Evolutionary conservation across 352 stramenopile genomes (phyloP).

Genomic region (Salisapilia sapeloensis): DNA sequence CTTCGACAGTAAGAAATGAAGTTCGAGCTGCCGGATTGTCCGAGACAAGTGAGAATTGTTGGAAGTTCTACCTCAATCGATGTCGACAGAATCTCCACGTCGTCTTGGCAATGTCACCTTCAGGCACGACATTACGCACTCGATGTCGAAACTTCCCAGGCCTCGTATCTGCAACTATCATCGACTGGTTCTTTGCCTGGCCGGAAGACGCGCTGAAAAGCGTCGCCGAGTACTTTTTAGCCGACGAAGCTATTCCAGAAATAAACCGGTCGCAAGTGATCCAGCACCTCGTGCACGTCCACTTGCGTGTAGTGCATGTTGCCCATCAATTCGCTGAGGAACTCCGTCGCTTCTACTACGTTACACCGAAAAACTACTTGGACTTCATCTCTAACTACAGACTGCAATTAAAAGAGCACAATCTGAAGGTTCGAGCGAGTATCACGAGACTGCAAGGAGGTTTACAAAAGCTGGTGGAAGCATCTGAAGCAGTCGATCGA

Average conservation of each 20-base stretch:
- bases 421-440: constrained; percentile 75
- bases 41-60: constrained; percentile 89
- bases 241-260: constrained; percentile 82
- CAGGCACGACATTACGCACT: constrained; percentile 84
- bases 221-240: constrained; percentile 87
- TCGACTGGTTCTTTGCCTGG: constrained; percentile 96
- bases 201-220: constrained; percentile 85
- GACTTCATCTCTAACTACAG: constrained; percentile 92
- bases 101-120: constrained; percentile 90
- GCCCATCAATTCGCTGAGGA: constrained; percentile 84
- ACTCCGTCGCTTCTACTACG: constrained; percentile 88
- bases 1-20: constrained; percentile 68
- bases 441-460: constrained; percentile 84
- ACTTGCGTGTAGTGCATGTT: constrained; percentile 83
- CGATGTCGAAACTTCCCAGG: constrained; percentile 91
- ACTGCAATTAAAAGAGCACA: constrained; percentile 82
- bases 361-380: constrained; percentile 95
- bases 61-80: constrained; percentile 88
- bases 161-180: constrained; percentile 85
- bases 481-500: constrained; percentile 82
- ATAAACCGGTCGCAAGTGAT: constrained; percentile 66
- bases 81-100: constrained; percentile 90
- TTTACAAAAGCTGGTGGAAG: constrained; percentile 89
- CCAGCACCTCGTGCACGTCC: constrained; percentile 84
- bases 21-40: constrained; percentile 79